Evolutionary conservation across 2,329 filamentous ascomycete species (phyloP), one percentile per base, ranked within the genome.

Genomic region (Pseudocercospora vitis): DNA sequence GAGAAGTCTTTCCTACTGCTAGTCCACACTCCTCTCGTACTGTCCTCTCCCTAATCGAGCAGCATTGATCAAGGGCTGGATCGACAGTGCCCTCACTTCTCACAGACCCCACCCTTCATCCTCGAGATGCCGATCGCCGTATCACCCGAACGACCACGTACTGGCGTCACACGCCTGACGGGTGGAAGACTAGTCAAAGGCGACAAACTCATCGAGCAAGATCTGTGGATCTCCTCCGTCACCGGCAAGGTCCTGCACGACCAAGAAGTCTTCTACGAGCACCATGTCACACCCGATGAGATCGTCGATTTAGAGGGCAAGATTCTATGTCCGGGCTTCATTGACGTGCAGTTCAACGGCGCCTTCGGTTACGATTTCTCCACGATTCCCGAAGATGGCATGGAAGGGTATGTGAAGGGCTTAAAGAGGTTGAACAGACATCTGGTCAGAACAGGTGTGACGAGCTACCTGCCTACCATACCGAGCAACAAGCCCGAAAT

Each of bases 341-440:
- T 96, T 63, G 91, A 96, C 62, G 87, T 87, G 48, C 91, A 96
- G 72, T 84, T 96, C 63, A 96, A 96, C 66, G 91, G 91, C 44
- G 91, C 88, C 7, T 92, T 91, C 65, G 91, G 91, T 52, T 95
- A 96, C 77, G 92, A 96, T 75, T 96, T 95, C 71, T 94, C 89
- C 2, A 83, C 84, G 1, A 78, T 90, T 7, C 83, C 88, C n/a
- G 39, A 39, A 7, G 44, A 39, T 14, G 49, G 53, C n/a, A 83
- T 81, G 72, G 73, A 78, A 24, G 78, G 81, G 48, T 96, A 95
- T 65, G 81, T 82, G 53, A 86, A 89, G 70, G 84, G 83, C n/a
- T 75, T 96, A 46, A 78, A 78, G 59, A 77, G 83, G 53, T 78
- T 92, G 56, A 94, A 94, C 71, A 82, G 77, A 60, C 78, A 81